Evolutionary conservation across 345 rosid genomes (phyloP).

Genomic region (Salix brachista): DNA sequence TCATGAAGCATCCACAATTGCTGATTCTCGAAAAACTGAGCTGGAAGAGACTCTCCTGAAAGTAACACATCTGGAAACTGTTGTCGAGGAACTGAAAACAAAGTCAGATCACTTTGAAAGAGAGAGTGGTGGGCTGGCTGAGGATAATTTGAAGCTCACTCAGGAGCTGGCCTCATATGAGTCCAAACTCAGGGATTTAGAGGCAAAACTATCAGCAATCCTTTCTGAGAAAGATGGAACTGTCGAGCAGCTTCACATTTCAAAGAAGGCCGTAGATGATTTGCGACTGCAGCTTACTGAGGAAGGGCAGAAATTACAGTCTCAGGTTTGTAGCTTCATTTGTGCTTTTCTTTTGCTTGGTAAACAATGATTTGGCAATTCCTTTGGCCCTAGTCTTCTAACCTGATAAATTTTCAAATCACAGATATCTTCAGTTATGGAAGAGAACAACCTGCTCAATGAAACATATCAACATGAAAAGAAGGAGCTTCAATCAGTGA

Average conservation of each 20-base stretch:
- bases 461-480: conserved; percentile 57
- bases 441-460: conserved; percentile 64
- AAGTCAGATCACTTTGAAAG: conserved; percentile 59
- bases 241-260: conserved; percentile 49
- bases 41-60: conserved; percentile 58
- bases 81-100: conserved; percentile 54
- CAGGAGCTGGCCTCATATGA: conserved; percentile 64
- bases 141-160: conserved; percentile 68
- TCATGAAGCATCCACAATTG: conserved; percentile 47
- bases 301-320: conserved; percentile 63
- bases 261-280: conserved; percentile 64
- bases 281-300: conserved; percentile 51
- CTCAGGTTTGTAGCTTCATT: conserved; percentile 57
- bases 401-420: conserved; percentile 8
- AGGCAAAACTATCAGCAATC: conserved; percentile 45
- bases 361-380: background rate
- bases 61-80: conserved; percentile 54
- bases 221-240: conserved; percentile 60
- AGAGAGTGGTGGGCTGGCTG: conserved; percentile 71
- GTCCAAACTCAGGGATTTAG: conserved; percentile 53
- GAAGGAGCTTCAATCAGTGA: conserved; percentile 62
- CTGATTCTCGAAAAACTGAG: conserved; percentile 55
- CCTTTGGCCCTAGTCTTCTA: background rate
- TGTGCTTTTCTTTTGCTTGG: background rate
- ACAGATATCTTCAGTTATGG: conserved; percentile 69